Conservation (phyloP, 495 filamentous ascomycete genomes). For the Penicillium dipodomyicola region DNA sequence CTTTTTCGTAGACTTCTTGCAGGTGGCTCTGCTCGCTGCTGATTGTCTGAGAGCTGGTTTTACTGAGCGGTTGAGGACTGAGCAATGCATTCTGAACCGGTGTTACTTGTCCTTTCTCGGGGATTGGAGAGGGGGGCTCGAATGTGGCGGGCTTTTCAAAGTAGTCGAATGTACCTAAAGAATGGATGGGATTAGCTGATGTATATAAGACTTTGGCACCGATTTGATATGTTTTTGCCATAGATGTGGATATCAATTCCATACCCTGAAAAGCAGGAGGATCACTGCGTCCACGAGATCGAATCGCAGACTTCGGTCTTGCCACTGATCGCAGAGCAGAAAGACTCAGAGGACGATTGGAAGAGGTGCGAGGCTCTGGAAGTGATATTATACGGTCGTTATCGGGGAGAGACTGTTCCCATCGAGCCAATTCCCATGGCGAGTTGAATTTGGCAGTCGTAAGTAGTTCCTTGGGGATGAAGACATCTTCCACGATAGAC, state of each 20-base stretch:
- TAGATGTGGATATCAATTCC: not conserved
- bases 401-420: conserved; percentile 25
- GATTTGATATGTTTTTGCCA: not conserved
- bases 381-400: conserved; percentile 20
- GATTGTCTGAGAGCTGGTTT: conserved; percentile 8
- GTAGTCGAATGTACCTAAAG: conserved; percentile 13
- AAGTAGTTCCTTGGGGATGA: conserved; percentile 22
- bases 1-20: conserved; percentile 28
- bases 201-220: not conserved
- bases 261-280: conserved; percentile 22
- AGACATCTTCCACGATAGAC: conserved; percentile 26
- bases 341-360: conserved; percentile 21
- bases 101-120: conserved; percentile 20
- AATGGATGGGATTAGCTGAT: not conserved
- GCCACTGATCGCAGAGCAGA: conserved; percentile 12
- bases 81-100: conserved; percentile 16
- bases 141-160: conserved; percentile 8
- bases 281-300: conserved; percentile 17
- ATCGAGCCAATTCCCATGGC: conserved; percentile 22
- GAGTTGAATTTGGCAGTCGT: conserved; percentile 27
- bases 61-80: conserved; percentile 11
- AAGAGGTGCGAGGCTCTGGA: conserved; percentile 8
- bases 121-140: conserved; percentile 5
- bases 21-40: conserved; percentile 15
- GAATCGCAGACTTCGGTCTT: conserved; percentile 13